A percentile compares a stretch with the other conserved stretches of the same genome.
These are phyloP conservation scores for Mycena galopus DNA, from an alignment of 768 basidiomycete genomes.

Conservation along the genomic window DNA sequence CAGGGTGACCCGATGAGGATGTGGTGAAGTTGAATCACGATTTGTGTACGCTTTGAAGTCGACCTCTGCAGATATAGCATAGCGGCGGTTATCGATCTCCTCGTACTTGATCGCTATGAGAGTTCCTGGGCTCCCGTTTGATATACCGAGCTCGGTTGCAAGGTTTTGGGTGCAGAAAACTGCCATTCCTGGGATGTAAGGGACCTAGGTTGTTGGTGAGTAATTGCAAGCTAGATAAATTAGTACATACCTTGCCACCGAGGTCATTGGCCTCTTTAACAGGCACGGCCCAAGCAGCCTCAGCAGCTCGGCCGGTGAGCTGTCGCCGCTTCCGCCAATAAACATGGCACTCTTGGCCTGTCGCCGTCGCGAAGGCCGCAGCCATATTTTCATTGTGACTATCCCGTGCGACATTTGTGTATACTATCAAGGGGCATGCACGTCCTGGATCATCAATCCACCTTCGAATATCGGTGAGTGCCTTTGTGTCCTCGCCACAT, in stretches of 20 bases:
- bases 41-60: neutral
- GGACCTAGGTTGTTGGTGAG: neutral
- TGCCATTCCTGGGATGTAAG: neutral
- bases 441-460: neutral
- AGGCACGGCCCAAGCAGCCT: neutral
- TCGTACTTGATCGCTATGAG: neutral
- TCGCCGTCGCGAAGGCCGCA: neutral
- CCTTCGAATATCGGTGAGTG: neutral
- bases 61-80: neutral
- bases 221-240: too few relatives aligned
- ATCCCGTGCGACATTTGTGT: neutral
- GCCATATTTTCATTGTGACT: neutral
- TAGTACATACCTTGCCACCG: neutral
- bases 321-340: neutral
- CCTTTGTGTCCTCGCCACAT: neutral
- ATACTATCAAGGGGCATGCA: neutral
- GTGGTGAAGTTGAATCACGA: neutral
- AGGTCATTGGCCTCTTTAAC: neutral
- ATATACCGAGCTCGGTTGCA: slow-evolving; percentile 1
- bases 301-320: neutral
- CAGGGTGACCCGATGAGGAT: neutral
- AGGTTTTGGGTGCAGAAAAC: slow-evolving; percentile 17
- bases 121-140: neutral
- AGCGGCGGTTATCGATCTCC: neutral
- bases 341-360: neutral